These are phyloP conservation scores for Phytopythium aichiense DNA, from an alignment of 352 stramenopile species.

Conservation along the genomic window DNA sequence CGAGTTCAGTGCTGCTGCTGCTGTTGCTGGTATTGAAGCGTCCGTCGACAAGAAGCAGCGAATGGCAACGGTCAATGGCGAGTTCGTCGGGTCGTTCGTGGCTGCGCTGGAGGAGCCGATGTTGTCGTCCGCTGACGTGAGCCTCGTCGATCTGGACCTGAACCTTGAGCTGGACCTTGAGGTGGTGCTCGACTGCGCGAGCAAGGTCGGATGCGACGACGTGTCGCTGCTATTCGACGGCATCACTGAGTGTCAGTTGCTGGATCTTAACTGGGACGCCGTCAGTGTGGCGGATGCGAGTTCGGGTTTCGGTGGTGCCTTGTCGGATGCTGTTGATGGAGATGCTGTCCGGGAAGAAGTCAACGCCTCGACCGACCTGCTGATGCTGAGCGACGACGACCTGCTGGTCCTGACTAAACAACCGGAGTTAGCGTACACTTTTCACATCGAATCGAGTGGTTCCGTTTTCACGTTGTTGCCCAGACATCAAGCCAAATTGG, in stretches of 20 bases:
- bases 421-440: background rate
- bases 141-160: no score
- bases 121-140: no score
- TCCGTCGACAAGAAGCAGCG: no score
- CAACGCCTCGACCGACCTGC: background rate
- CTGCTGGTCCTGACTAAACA: constrained; percentile 1
- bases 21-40: no score
- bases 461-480: background rate
- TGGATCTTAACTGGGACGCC: constrained; percentile 1
- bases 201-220: background rate
- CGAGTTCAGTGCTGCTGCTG: no score
- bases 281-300: background rate
- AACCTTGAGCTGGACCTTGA: no score
- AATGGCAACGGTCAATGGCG: no score
- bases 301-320: background rate
- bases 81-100: no score
- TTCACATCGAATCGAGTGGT: background rate
- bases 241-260: background rate
- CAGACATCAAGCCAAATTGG: background rate
- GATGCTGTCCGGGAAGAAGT: background rate
- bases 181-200: background rate
- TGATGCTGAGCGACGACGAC: constrained; percentile 1
- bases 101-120: no score
- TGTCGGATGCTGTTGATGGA: background rate
- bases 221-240: background rate